Base-by-base conservation (phyloP, 495 filamentous ascomycete genomes). In the Lasiosphaeriaceae sp. region DNA sequence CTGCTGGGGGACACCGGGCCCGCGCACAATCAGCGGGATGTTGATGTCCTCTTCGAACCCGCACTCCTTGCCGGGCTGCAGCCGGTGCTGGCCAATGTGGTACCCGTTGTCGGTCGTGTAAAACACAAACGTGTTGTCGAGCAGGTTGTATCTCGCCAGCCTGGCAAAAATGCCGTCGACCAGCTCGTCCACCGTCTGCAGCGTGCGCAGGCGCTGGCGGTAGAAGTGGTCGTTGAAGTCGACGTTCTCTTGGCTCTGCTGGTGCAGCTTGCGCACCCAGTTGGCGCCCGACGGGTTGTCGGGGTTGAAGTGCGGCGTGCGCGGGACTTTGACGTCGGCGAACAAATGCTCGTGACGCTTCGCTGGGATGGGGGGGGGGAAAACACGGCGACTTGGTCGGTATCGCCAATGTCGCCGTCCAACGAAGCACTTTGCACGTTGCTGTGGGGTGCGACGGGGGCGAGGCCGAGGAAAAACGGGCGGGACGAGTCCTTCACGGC, bases 41-140 rank as follows among this genome's bases (percentile, higher is more conserved):
- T 87, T 85, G 58, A 90, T 85, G 61, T 91, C 88, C 65, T 89
- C 85, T 59, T 90, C 86, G 51, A 82, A 90, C 1, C 85, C 85
- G 53, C 82, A 86, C 31, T 83, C 78, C 69, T 91, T 91, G 2
- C 87, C 88, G 2, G 87, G 86, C 11, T 83, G 83, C 29, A 90
- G 61, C 5, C 88, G 78, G 63, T 91, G 87, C 58, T 90, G 87
- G 22, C 86, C 82, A 51, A 90, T 87, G 58, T 90, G 86, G 66
- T 85, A 90, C 0, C 88, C 87, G 59, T 91, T 90, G 60, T 90
- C 88, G 0, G 82, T 85, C 1, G 86, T 86, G 65, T 86, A 90
- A 50, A 91, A 76, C 46, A 91, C 78, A 56, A 84, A 90, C 0
- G 87, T 90, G 57, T 88, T 82, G 11, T 88, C 83, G 8, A 88